Base-by-base conservation (phyloP, 2,329 filamentous ascomycete species). In the Nigrograna mackinnonii region DNA sequence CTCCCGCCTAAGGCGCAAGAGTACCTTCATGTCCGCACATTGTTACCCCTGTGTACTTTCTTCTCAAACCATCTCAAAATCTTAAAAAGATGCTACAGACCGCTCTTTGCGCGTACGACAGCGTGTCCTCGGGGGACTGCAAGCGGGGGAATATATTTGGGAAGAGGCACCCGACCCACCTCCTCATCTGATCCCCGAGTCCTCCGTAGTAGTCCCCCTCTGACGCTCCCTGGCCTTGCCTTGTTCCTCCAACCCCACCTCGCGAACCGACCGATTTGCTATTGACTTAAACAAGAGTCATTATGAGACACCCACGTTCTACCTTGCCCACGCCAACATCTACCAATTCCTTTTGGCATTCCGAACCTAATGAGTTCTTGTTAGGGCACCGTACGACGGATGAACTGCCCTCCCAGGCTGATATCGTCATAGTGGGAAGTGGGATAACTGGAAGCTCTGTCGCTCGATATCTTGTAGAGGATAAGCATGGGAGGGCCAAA, bases 361-460 rank as follows among this genome's bases (percentile, higher is more conserved):
- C 74, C 39, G 76, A 86, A 45, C 86, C 85, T 0, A 87, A 85
- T 3, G 58, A 76, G 39, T 74, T 77, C 43, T 76, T 92, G 4
- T 67, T 83, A 0, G 83, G 83, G n/a, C 84, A 90, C 58, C 78
- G 81, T 13, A 85, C 85, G 0, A 91, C 87, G 0, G 58, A 72
- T 1, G 69, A 80, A 5, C 71, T 91, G 17, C 87, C 88, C 1
- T 55, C 66, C 3, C 69, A 74, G 34, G 83, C 84, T 0, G 86
- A 90, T 64, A 77, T 89, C 3, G 79, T 90, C 4, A 77, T 92
- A 18, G 74, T 92, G 4, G 88, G 88, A 28, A 88, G 82, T 57
- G 88, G 88, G 18, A 87, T 92, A 54, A 87, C 86, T 2, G 88
- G 87, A n/a, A 72, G 83, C 1, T 87, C 86, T 66, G 85, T 83